A percentile compares a stretch with the other conserved stretches of the same genome.
Conservation (phyloP, 495 filamentous ascomycete genomes). For the Cercophora sp. region DNA sequence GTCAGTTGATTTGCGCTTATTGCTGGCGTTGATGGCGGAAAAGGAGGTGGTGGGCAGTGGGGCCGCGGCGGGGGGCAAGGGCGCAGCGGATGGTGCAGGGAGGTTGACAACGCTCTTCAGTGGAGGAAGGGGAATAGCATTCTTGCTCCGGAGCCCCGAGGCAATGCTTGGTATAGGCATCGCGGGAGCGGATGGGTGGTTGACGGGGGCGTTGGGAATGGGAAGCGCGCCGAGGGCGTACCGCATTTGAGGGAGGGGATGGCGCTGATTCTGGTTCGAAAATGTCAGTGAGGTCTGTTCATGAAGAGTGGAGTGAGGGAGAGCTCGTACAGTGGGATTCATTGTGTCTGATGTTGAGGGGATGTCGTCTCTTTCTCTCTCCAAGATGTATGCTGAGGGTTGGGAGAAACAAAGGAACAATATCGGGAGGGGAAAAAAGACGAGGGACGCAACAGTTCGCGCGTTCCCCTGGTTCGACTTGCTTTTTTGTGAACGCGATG, state of each 20-base stretch:
- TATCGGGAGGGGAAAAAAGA: background rate
- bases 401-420: background rate
- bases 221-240: background rate
- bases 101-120: background rate
- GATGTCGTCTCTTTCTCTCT: too few relatives aligned
- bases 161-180: conserved; percentile 7
- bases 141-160: conserved; percentile 5
- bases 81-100: background rate
- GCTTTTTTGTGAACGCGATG: background rate
- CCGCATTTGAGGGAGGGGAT: background rate
- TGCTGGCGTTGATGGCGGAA: background rate
- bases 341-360: too few relatives aligned
- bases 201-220: background rate
- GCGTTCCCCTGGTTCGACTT: too few relatives aligned
- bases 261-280: background rate
- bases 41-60: background rate
- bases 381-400: too few relatives aligned
- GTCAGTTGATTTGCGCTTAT: too few relatives aligned
- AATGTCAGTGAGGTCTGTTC: background rate
- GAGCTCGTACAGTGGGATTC: background rate
- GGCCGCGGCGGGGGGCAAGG: background rate
- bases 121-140: background rate
- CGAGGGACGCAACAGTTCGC: too few relatives aligned
- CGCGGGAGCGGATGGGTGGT: background rate
- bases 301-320: background rate